Conservation (phyloP, 352 stramenopile species). For the Phytophthora boehmeriae region DNA sequence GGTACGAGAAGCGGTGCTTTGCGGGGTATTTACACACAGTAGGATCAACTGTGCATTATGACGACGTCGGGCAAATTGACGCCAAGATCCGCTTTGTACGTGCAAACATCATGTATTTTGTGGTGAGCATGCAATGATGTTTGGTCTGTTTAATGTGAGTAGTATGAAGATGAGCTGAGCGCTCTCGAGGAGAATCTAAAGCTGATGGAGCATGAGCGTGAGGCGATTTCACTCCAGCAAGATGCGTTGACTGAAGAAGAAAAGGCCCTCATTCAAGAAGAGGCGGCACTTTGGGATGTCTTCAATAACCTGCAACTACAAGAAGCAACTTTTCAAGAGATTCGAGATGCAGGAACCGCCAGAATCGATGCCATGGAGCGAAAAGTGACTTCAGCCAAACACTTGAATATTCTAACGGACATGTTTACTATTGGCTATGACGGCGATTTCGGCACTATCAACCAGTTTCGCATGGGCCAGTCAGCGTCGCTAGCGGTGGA, state of each 20-base stretch:
- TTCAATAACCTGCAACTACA: conserved; percentile 62
- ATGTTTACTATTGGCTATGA: conserved; percentile 80
- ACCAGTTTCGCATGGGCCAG: conserved; percentile 82
- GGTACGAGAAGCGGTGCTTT: conserved; percentile 76
- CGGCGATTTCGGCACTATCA: conserved; percentile 84
- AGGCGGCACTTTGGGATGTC: conserved; percentile 58
- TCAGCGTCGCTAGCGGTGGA: conserved; percentile 61
- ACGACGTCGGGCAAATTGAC: conserved; percentile 69
- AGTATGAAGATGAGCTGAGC: conserved; percentile 77
- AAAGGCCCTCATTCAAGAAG: conserved; percentile 51
- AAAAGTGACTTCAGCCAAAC: conserved; percentile 44
- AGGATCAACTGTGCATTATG: conserved; percentile 45
- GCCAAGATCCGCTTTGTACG: conserved; percentile 80
- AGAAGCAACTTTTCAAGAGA: conserved; percentile 54
- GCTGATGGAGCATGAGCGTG: conserved; percentile 76
- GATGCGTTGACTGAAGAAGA: conserved; percentile 55
- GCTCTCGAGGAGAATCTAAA: conserved; percentile 63
- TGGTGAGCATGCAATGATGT: conserved; percentile 1
- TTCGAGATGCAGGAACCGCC: conserved; percentile 58
- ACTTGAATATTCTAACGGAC: conserved; percentile 72
- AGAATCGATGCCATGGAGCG: conserved; percentile 65
- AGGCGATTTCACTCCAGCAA: conserved; percentile 54
- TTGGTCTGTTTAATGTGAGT: background rate
- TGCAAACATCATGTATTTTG: conserved; percentile 4
- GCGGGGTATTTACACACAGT: conserved; percentile 63